phyloP scores from a whole-genome alignment of 2,329 filamentous ascomycete species.

The Myriosclerotinia scirpicola region DNA sequence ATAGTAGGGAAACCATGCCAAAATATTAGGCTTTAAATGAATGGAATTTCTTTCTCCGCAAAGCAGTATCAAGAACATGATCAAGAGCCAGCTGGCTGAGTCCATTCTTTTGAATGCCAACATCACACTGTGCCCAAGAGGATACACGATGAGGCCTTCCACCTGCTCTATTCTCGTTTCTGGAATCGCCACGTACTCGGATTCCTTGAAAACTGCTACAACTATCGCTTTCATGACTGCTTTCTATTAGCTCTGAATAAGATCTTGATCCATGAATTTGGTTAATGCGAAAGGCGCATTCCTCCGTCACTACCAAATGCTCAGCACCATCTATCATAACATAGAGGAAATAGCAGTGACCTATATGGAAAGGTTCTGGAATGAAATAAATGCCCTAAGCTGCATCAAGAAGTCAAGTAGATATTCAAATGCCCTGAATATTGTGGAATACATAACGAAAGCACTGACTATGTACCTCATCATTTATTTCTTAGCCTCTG shows the following conservation, averaged over 20 bases:
- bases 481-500: conserved; percentile 43
- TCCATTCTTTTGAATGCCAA: not conserved
- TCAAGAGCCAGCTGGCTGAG: not conserved
- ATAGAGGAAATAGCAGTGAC: no score
- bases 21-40: no score
- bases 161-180: conserved; percentile 61
- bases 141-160: conserved; percentile 42
- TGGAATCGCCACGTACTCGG: conserved; percentile 56
- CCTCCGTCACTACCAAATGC: conserved; percentile 66
- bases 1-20: no score
- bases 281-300: conserved; percentile 59
- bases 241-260: conserved; percentile 23
- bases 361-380: no score
- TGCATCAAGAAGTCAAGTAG: no score
- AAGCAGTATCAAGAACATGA: no score
- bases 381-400: no score
- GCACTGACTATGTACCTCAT: conserved; percentile 37
- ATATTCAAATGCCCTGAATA: no score
- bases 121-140: not conserved
- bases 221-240: conserved; percentile 69
- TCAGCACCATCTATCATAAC: conserved; percentile 51
- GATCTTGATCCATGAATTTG: not conserved
- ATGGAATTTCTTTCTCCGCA: no score
- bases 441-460: no score
- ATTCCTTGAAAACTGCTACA: conserved; percentile 68